phyloP scores from a whole-genome alignment of 345 rosid genomes.

The Dipteronia sinensis region DNA sequence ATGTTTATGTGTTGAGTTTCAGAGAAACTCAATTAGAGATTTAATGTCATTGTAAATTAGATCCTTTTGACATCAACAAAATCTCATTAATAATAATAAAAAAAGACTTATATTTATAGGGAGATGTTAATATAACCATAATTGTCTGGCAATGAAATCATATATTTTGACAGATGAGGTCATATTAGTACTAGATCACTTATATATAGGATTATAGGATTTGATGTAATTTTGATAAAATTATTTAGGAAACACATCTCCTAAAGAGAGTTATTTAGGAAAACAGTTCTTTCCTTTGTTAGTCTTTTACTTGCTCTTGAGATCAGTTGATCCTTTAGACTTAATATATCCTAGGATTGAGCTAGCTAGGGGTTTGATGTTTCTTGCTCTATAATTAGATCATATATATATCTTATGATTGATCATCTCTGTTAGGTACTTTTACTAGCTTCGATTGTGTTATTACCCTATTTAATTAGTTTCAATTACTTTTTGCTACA shows the following conservation, averaged over 20 bases:
- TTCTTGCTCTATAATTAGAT: neutral
- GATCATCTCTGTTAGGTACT: no score
- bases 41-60: neutral
- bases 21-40: neutral
- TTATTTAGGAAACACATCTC: no score
- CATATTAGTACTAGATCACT: no score
- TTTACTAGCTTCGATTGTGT: neutral
- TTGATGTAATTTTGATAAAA: no score
- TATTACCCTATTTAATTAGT: neutral
- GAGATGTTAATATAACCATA: neutral
- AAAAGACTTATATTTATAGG: neutral
- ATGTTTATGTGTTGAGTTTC: neutral
- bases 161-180: no score
- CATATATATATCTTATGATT: no score
- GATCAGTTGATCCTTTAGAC: no score
- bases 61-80: neutral
- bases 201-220: neutral
- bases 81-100: neutral
- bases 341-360: neutral
- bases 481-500: neutral
- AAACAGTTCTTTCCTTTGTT: neutral
- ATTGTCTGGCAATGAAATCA: neutral
- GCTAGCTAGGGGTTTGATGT: neutral
- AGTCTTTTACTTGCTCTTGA: no score
- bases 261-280: no score